Conservation (phyloP, 352 stramenopile genomes). For the Pythium dissimile region DNA sequence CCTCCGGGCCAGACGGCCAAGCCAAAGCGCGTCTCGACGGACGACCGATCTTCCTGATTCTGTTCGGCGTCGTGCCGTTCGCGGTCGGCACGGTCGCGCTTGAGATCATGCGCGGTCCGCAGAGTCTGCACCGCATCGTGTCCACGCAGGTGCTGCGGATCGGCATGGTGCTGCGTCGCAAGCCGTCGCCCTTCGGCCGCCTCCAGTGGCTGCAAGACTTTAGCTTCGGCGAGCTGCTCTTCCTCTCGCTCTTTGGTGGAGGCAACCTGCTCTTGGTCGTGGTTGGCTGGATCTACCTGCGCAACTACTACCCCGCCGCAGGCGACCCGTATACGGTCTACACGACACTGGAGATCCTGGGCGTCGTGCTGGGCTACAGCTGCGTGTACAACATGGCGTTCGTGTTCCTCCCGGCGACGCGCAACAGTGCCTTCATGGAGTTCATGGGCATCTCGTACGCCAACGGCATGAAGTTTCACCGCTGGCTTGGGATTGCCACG, state of each 20-base stretch:
- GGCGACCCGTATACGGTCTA: conserved; percentile 35
- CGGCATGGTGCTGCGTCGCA: conserved; percentile 41
- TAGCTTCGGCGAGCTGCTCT: conserved; percentile 66
- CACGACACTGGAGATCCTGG: conserved; percentile 41
- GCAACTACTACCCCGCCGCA: conserved; percentile 9
- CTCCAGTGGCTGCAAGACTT: conserved; percentile 19
- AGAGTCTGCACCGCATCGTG: conserved; percentile 35
- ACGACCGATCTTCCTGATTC: conserved; percentile 45
- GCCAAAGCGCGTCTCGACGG: conserved; percentile 42
- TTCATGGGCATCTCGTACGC: conserved; percentile 40
- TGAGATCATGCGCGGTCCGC: conserved; percentile 18
- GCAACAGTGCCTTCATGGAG: conserved; percentile 39
- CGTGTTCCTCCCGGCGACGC: conserved; percentile 34
- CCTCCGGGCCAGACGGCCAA: conserved; percentile 16
- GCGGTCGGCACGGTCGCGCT: conserved; percentile 21
- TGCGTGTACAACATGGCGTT: conserved; percentile 78
- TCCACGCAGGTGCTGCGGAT: conserved; percentile 32
- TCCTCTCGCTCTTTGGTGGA: conserved; percentile 34
- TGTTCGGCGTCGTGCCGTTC: conserved; percentile 43
- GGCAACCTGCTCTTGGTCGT: conserved; percentile 61
- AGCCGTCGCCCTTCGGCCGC: conserved; percentile 24
- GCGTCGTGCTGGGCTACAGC: conserved; percentile 45
- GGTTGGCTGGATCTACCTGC: conserved; percentile 33
- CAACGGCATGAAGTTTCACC: conserved; percentile 42
- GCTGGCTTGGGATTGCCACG: conserved; percentile 31